These are phyloP conservation scores for Pharnaceum exiguum DNA, from an alignment of 148 eudicot genomes.

Conservation along the genomic window DNA sequence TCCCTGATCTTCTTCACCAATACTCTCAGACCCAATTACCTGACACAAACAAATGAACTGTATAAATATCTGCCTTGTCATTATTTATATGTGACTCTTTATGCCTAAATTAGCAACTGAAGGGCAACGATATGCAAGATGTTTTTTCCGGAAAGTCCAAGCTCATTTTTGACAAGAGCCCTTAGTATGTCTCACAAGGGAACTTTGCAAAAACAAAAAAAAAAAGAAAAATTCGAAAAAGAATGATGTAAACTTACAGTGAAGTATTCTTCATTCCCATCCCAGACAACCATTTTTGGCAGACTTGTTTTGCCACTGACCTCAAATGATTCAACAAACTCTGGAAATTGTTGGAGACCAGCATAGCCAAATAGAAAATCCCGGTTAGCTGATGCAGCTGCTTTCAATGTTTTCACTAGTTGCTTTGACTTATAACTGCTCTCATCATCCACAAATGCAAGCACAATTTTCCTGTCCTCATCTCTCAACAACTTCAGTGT, in stretches of 20 bases:
- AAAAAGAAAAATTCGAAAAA: background rate
- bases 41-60: slow-evolving; percentile 15
- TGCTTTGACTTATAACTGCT: slow-evolving; percentile 53
- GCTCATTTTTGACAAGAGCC: no score
- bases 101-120: no score
- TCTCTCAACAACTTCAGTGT: slow-evolving; percentile 62
- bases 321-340: slow-evolving; percentile 75
- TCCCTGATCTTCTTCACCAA: slow-evolving; percentile 65
- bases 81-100: no score
- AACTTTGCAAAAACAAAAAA: background rate
- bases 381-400: slow-evolving; percentile 96
- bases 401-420: slow-evolving; percentile 57
- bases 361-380: slow-evolving; percentile 80
- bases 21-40: slow-evolving; percentile 80
- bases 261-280: slow-evolving; percentile 79
- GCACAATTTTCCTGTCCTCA: slow-evolving; percentile 77
- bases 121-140: no score
- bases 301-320: slow-evolving; percentile 46
- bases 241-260: slow-evolving; percentile 44
- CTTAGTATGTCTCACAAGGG: background rate
- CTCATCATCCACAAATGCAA: slow-evolving; percentile 72
- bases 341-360: slow-evolving; percentile 68
- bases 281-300: slow-evolving; percentile 96
- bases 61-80: background rate
- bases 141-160: no score